Base-by-base conservation (phyloP, 2,329 filamentous ascomycete species). In the Phialophora expanda region DNA sequence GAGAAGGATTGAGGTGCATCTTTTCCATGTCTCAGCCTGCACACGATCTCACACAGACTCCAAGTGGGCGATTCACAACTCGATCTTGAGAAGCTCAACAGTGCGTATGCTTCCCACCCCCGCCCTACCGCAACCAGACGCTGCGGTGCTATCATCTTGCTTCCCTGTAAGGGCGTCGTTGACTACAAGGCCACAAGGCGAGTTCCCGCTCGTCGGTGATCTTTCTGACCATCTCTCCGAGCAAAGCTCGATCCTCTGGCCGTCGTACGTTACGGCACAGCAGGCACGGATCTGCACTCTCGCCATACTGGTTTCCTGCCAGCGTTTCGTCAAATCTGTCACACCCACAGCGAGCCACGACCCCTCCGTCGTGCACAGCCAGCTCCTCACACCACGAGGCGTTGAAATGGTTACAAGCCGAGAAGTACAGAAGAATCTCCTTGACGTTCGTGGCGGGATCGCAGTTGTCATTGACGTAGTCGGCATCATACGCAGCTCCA, bases 1-100 rank as follows among this genome's bases (percentile, higher is more conserved):
- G 66, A 67, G 8, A 69, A 70, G 57, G 65, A 68, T 4, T 67
- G 66, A 68, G 2, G 34, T 24, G 30, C 30, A 46, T n/a, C 38
- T 44, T 44, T 44, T 28, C 44, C 12, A 60, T 51, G 9, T 34
- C 32, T 34, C 32, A 12, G 3, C 32, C 32, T 12, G 9, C 32
- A 9, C 8, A 34, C 32, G 11, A 34, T 11, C 9, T 9, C 30
- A 30, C 30, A 30, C 30, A 30, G 7, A 30, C 30, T 17, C 38
- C 12, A 17, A 41, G 12, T 6, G 38, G 38, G n/a, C 14, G n/a
- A 41, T 41, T n/a, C n/a, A n/a, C 38, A 41, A 17, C 14, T 14
- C 38, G 4, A 17, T 41, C 38, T 44, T 44, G 38, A 44, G 38
- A 8, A 44, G 38, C 7, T 8, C 38, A 44, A 20, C 17, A 44